These are phyloP conservation scores for Colletotrichum nymphaeae DNA, from an alignment of 2,329 filamentous ascomycete species.

Conservation along the genomic window DNA sequence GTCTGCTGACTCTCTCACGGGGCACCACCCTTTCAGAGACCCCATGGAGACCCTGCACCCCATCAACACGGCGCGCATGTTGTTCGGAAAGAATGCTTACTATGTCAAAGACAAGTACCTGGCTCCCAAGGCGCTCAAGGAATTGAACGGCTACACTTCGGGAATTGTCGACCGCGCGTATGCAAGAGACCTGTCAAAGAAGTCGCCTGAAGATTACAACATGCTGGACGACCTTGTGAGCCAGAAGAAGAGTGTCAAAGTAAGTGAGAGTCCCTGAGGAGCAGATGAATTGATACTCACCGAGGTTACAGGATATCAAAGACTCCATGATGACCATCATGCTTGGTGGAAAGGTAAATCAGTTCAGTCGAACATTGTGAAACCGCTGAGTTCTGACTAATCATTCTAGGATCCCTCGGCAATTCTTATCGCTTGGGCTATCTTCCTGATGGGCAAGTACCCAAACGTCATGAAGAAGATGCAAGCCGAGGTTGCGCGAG, in stretches of 20 bases:
- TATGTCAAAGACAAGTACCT: neutral
- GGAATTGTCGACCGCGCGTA: neutral
- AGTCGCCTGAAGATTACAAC: neutral
- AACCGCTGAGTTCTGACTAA: neutral
- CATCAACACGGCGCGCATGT: neutral
- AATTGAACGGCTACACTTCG: neutral
- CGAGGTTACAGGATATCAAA: neutral
- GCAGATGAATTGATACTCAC: neutral
- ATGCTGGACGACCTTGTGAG: neutral
- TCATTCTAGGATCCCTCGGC: neutral
- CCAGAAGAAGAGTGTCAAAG: neutral
- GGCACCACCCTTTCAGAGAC: neutral
- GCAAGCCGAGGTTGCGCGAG: neutral
- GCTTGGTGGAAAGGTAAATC: neutral
- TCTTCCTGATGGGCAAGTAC: neutral
- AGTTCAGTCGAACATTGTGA: neutral
- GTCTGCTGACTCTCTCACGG: neutral
- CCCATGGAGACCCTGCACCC: neutral
- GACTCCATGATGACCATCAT: conserved; percentile 1
- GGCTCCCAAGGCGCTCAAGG: neutral
- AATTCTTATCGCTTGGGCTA: neutral
- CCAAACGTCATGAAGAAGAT: neutral
- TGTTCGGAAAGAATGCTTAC: neutral
- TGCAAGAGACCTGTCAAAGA: neutral
- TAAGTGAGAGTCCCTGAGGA: neutral